phyloP scores from a whole-genome alignment of 768 basidiomycete species.

The Tricholoma bakamatsutake region DNA sequence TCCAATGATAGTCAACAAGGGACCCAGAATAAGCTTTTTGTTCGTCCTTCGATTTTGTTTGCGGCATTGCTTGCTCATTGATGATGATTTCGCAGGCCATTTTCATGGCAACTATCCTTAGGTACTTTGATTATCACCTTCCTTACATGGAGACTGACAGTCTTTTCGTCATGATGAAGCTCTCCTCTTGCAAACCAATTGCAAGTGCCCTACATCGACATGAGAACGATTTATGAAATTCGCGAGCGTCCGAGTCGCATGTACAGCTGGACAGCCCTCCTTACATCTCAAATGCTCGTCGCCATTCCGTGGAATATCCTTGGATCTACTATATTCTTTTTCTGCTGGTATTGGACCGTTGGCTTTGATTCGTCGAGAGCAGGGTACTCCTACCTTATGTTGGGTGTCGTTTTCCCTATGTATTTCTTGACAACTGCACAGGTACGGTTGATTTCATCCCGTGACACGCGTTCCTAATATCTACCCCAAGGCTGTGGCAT shows the following conservation, averaged over 20 bases:
- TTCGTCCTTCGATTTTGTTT: constrained; percentile 24
- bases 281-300: constrained; percentile 48
- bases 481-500: constrained; percentile 45
- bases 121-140: constrained; percentile 11
- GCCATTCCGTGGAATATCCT: constrained; percentile 61
- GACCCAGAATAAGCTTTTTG: constrained; percentile 62
- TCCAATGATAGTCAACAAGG: constrained; percentile 49
- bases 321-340: constrained; percentile 51
- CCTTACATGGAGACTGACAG: not conserved
- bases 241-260: constrained; percentile 62
- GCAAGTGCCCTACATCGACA: constrained; percentile 52
- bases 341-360: constrained; percentile 71
- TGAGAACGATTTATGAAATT: constrained; percentile 59
- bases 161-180: constrained; percentile 11
- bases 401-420: constrained; percentile 48
- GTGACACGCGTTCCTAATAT: constrained; percentile 13
- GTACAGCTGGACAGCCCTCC: constrained; percentile 58
- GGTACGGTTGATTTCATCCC: constrained; percentile 14
- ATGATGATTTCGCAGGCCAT: constrained; percentile 30
- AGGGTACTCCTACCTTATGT: constrained; percentile 54
- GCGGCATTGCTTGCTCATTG: constrained; percentile 6
- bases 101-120: constrained; percentile 49
- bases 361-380: constrained; percentile 48
- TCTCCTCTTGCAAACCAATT: constrained; percentile 59
- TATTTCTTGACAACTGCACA: constrained; percentile 60